A percentile compares a stretch with the other conserved stretches of the same genome.
Evolutionary conservation across 2,329 filamentous ascomycete species (phyloP).

Genomic region (Fusarium pseudoanthophilum): DNA sequence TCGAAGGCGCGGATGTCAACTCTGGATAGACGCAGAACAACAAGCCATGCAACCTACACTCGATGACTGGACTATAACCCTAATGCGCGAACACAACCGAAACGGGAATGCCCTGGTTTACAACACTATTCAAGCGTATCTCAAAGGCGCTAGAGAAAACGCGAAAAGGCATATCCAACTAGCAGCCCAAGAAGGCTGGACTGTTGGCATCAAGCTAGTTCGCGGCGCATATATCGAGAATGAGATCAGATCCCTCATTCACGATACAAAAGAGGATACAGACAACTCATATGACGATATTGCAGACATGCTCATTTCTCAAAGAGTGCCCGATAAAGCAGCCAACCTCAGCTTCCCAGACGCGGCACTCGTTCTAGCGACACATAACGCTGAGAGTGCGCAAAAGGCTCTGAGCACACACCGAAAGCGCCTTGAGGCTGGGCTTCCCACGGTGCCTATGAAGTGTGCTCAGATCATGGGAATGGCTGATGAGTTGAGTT

Average conservation of each 20-base stretch:
- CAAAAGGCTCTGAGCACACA: conserved; percentile 57
- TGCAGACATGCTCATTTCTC: conserved; percentile 57
- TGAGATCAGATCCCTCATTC: conserved; percentile 61
- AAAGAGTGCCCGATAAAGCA: conserved; percentile 33
- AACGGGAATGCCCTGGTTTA: conserved; percentile 48
- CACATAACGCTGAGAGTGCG: conserved; percentile 59
- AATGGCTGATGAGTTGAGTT: conserved; percentile 68
- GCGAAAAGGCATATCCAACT: conserved; percentile 58
- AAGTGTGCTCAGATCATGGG: conserved; percentile 66
- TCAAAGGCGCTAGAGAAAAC: conserved; percentile 57
- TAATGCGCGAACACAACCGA: conserved; percentile 54
- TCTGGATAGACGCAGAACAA: conserved; percentile 60
- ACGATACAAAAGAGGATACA: conserved; percentile 62
- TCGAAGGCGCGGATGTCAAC: conserved; percentile 50
- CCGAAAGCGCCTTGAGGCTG: conserved; percentile 49
- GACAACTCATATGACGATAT: conserved; percentile 62
- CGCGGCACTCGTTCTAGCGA: conserved; percentile 62
- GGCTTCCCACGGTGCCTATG: conserved; percentile 48
- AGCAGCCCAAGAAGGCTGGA: conserved; percentile 61
- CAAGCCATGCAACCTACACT: conserved; percentile 56
- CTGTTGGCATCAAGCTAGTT: conserved; percentile 65
- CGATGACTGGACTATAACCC: conserved; percentile 44
- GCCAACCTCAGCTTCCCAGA: conserved; percentile 51
- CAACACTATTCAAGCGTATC: conserved; percentile 68
- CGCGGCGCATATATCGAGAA: conserved; percentile 65